Base-by-base conservation (phyloP, 2,329 filamentous ascomycete species). In the Penicillium sp. region DNA sequence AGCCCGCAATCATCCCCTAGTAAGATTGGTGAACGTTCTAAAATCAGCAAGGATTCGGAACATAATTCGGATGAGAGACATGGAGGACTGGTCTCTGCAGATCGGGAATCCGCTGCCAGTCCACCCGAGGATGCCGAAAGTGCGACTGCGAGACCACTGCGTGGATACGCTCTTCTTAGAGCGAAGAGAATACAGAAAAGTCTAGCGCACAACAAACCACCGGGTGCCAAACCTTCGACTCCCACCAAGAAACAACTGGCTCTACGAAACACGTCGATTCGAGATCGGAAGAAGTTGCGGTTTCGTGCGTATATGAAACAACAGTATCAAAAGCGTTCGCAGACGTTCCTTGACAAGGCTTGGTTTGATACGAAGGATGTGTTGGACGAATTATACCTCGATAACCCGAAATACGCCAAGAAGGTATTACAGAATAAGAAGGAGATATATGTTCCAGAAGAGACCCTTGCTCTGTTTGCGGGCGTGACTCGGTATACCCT, bases 391-490 rank as follows among this genome's bases (percentile, higher is more conserved):
- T 39, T 68, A 19, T 54, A 62, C 28, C 44, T 51, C 19, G 48
- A 62, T 27, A 46, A 50, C 11, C 56, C 43, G 2, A 47, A 46
- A 13, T 53, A 46, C 30, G 36, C 29, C 3, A 56, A 45, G 31
- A 56, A 58, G 53, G 37, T 42, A 4, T 4, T 8, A 13, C n/a
- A 9, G 16, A 49, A 49, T 13, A 58, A 63, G 22, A 66, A 65
- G 53, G 63, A 65, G 40, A 48, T 72, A 13, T 42, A 63, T 25
- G 31, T 73, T 3, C 62, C 66, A 2, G 70, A 73, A 44, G 64
- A 67, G 42, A 69, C 65, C 0, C 55, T 72, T 22, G 66, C 64
- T 0, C 41, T 63, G 9, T 49, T 74, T 35, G 54, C 61, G 12
- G 71, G 71, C 3, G 50, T 62, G 11, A 62, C 59, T 5, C 55